These are phyloP conservation scores for Yamadazyma trypodendri DNA, from an alignment of 1,139 yeast species.

Conservation along the genomic window DNA sequence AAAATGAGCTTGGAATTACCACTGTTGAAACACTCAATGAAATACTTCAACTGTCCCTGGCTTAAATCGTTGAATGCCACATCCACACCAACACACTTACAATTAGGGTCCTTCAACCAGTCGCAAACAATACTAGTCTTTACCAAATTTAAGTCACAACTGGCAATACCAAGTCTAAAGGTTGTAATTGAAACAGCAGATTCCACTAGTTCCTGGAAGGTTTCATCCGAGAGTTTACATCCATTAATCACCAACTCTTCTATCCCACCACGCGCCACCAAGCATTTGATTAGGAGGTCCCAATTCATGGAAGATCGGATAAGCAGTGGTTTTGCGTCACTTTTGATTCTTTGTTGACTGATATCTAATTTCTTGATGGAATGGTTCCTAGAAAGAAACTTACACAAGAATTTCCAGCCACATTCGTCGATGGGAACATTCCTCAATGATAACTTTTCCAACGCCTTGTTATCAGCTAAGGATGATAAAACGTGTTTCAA, in stretches of 20 bases:
- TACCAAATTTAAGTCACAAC: conserved; percentile 57
- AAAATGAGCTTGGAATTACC: conserved; percentile 47
- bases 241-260: conserved; percentile 86
- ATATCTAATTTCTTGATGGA: conserved; percentile 69
- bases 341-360: conserved; percentile 68
- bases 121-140: conserved; percentile 57
- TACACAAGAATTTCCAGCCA: conserved; percentile 78
- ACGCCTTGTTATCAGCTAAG: conserved; percentile 50
- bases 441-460: conserved; percentile 73
- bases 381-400: conserved; percentile 59
- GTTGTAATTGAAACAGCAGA: conserved; percentile 56
- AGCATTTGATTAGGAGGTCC: conserved; percentile 61
- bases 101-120: conserved; percentile 57
- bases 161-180: conserved; percentile 74
- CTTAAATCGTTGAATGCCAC: conserved; percentile 78
- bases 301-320: conserved; percentile 74
- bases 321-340: conserved; percentile 43
- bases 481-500: conserved; percentile 65
- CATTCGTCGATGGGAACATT: conserved; percentile 70
- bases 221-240: conserved; percentile 57
- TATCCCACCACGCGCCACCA: conserved; percentile 64
- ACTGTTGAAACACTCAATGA: conserved; percentile 43
- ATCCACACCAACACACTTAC: conserved; percentile 77
- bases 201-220: conserved; percentile 50
- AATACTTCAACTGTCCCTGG: conserved; percentile 49